These are phyloP conservation scores for Rhodosporidiobolus odoratus DNA, from an alignment of 768 basidiomycete species.

Conservation along the genomic window DNA sequence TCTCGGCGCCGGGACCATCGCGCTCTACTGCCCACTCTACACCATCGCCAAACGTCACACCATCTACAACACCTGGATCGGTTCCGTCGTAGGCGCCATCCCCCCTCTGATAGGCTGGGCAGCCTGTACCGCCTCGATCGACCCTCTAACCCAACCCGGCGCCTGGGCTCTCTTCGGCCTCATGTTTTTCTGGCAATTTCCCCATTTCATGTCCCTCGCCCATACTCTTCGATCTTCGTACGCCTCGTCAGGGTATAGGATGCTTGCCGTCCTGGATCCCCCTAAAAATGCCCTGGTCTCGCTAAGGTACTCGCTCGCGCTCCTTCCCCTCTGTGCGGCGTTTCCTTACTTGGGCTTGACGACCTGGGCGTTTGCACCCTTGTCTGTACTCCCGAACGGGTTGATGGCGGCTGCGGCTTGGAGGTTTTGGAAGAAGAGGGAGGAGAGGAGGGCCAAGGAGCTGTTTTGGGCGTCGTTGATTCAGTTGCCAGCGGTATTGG, in stretches of 20 bases:
- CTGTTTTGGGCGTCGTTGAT: slow-evolving; percentile 78
- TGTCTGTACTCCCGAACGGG: slow-evolving; percentile 68
- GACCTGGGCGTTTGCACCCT: slow-evolving; percentile 80
- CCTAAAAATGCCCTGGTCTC: slow-evolving; percentile 75
- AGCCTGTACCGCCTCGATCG: slow-evolving; percentile 80
- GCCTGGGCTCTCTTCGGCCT: slow-evolving; percentile 75
- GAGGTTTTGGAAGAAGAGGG: slow-evolving; percentile 65
- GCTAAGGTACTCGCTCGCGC: slow-evolving; percentile 70
- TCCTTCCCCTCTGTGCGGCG: slow-evolving; percentile 71
- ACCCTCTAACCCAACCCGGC: slow-evolving; percentile 59
- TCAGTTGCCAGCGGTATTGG: slow-evolving; percentile 83
- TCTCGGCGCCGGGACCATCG: slow-evolving; percentile 76
- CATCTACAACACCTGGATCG: slow-evolving; percentile 86
- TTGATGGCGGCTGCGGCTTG: slow-evolving; percentile 65
- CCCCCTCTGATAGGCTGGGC: slow-evolving; percentile 99
- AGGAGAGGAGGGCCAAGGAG: slow-evolving; percentile 51
- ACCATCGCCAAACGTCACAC: slow-evolving; percentile 84
- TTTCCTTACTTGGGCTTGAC: slow-evolving; percentile 86
- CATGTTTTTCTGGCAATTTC: slow-evolving; percentile 96
- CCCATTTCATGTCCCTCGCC: slow-evolving; percentile 92
- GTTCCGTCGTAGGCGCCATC: slow-evolving; percentile 81
- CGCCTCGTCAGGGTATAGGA: slow-evolving; percentile 85
- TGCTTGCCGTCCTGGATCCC: slow-evolving; percentile 79
- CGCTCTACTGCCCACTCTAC: slow-evolving; percentile 83
- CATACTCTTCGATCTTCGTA: slow-evolving; percentile 80